A percentile compares a stretch with the other conserved stretches of the same genome.
Evolutionary conservation across 306 rosid species (phyloP).

Genomic region (Ormosia emarginata): DNA sequence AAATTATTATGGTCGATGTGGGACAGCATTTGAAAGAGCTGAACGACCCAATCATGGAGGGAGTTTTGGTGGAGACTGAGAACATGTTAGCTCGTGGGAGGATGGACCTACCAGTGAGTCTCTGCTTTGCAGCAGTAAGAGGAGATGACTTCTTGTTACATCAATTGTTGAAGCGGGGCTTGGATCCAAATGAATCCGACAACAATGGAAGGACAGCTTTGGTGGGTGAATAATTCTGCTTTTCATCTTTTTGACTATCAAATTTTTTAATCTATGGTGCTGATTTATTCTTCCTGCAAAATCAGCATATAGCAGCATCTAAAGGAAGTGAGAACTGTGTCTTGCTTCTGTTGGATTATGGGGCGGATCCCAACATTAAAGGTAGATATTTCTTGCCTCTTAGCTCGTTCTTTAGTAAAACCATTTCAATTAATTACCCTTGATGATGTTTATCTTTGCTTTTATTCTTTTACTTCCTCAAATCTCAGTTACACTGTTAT

Average conservation of each 20-base stretch:
- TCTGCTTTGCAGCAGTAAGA: constrained; percentile 73
- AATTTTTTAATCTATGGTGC: neutral
- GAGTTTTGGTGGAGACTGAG: constrained; percentile 74
- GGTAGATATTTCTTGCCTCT: constrained; percentile 44
- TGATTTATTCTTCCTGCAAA: constrained; percentile 7
- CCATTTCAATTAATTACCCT: neutral
- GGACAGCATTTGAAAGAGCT: constrained; percentile 71
- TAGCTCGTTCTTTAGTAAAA: neutral
- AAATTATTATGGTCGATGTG: neutral
- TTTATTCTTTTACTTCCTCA: neutral
- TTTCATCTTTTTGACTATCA: neutral
- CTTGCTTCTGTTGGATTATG: constrained; percentile 62
- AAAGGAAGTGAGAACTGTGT: constrained; percentile 75
- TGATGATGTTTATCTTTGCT: neutral
- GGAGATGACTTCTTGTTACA: constrained; percentile 83
- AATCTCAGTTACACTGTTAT: neutral
- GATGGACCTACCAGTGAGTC: constrained; percentile 83
- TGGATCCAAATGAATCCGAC: constrained; percentile 81
- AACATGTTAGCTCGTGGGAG: constrained; percentile 84
- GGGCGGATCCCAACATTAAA: constrained; percentile 70
- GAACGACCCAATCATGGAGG: constrained; percentile 80
- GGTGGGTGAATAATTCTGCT: constrained; percentile 41
- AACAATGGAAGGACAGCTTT: constrained; percentile 75
- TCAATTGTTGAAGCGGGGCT: constrained; percentile 66
- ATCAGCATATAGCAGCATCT: constrained; percentile 74